phyloP scores from a whole-genome alignment of 441 rosid species.

The Adansonia madagascariensis region DNA sequence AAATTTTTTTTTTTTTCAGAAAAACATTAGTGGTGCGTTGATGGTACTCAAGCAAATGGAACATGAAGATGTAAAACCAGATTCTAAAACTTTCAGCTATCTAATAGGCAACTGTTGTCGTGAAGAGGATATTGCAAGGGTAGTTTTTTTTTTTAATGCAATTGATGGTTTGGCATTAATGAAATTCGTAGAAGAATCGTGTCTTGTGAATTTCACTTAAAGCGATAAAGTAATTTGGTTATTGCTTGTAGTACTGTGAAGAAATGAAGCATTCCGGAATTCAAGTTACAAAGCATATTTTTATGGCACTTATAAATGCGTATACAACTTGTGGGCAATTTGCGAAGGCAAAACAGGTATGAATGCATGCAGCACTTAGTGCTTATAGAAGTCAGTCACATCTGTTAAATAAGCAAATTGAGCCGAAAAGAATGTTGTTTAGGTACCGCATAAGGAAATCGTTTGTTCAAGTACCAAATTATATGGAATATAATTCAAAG shows the following conservation, averaged over 20 bases:
- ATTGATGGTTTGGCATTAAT: constrained; percentile 6
- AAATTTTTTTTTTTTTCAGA: constrained; percentile 44
- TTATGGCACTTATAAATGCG: constrained; percentile 73
- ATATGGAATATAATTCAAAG: background rate
- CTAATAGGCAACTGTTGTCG: constrained; percentile 57
- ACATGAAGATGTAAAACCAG: constrained; percentile 65
- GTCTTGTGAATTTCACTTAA: constrained; percentile 8
- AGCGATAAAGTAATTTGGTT: constrained; percentile 24
- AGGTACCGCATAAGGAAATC: background rate
- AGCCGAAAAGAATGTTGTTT: background rate
- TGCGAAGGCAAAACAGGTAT: constrained; percentile 88
- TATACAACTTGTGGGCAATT: constrained; percentile 69
- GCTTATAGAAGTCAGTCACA: background rate
- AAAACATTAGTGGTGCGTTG: constrained; percentile 51
- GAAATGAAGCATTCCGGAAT: constrained; percentile 52
- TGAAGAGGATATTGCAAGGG: constrained; percentile 71
- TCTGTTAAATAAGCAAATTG: constrained; percentile 9
- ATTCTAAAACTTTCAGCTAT: constrained; percentile 67
- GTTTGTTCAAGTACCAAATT: constrained; percentile 1
- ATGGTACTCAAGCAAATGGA: constrained; percentile 71
- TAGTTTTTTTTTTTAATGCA: constrained; percentile 35
- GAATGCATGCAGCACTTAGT: background rate
- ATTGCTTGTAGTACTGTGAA: constrained; percentile 57
- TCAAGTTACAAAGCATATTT: constrained; percentile 55
- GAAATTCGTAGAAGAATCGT: background rate